Percentiles rank a stretch among this genome's conserved stretches.
Conservation (phyloP, 1,284 basidiomycete genomes). For the Ceratobasidium sp. region DNA sequence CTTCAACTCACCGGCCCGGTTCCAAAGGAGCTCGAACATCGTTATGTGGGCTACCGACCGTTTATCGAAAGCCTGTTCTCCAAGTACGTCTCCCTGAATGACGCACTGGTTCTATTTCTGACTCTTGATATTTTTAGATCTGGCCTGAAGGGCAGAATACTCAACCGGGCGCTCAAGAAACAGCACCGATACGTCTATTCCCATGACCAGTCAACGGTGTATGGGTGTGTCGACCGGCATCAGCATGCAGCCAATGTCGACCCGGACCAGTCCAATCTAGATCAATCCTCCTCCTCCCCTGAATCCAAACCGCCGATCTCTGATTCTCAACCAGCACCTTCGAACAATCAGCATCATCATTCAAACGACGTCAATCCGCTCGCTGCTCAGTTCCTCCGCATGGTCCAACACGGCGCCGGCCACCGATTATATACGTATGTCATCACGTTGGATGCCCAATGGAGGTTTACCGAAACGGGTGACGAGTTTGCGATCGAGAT, state of each 20-base stretch:
- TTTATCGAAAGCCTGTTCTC: conserved; percentile 57
- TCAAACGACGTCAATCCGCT: conserved; percentile 46
- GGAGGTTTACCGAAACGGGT: conserved; percentile 60
- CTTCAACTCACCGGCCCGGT: conserved; percentile 58
- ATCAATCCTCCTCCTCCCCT: not conserved
- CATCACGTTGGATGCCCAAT: conserved; percentile 56
- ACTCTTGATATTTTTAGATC: conserved; percentile 3
- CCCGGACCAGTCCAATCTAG: not conserved
- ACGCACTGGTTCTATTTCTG: not conserved
- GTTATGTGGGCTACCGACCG: conserved; percentile 57
- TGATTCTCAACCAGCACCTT: too few relatives aligned
- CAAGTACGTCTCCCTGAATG: conserved; percentile 37
- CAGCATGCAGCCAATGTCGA: conserved; percentile 32
- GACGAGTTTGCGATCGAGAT: conserved; percentile 58
- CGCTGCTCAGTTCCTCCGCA: conserved; percentile 55
- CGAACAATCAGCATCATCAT: too few relatives aligned
- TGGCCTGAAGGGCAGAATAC: conserved; percentile 52
- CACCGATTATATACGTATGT: conserved; percentile 58
- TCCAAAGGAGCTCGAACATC: conserved; percentile 55
- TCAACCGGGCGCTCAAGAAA: conserved; percentile 55
- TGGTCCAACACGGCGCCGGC: conserved; percentile 55
- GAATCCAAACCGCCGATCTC: not conserved
- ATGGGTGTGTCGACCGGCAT: conserved; percentile 48
- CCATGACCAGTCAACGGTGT: conserved; percentile 53
- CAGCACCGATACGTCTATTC: conserved; percentile 58